Conservation (phyloP, 257 asterid genomes). For the Verbena officinalis region DNA sequence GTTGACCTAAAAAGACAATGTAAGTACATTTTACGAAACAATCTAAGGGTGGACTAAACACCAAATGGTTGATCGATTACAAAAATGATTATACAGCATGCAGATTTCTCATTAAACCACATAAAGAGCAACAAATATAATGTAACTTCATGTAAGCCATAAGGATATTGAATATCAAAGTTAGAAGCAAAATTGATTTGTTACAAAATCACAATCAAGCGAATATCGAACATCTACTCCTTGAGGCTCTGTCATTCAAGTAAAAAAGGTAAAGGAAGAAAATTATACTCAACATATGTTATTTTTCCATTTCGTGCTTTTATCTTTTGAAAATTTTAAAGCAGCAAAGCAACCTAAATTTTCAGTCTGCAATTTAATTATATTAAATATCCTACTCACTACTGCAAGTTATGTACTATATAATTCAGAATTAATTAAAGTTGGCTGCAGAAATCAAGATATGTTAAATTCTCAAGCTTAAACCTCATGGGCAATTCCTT, state of each 20-base stretch:
- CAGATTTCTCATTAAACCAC: background rate
- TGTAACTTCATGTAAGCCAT: too few relatives aligned
- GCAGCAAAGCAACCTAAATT: too few relatives aligned
- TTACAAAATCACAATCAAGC: background rate
- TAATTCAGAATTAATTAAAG: background rate
- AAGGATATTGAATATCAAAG: background rate
- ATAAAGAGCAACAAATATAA: background rate
- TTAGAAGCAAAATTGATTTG: background rate
- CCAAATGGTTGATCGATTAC: background rate
- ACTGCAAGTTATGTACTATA: too few relatives aligned
- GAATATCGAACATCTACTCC: too few relatives aligned
- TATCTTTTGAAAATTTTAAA: too few relatives aligned
- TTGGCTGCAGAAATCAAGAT: background rate
- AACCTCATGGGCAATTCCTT: background rate
- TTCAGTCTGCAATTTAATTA: too few relatives aligned
- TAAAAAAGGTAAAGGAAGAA: background rate
- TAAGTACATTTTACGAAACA: background rate
- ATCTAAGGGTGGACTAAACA: background rate
- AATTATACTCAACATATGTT: too few relatives aligned
- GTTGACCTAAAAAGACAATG: constrained; percentile 55
- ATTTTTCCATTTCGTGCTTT: too few relatives aligned
- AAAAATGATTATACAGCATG: background rate
- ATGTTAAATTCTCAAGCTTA: background rate
- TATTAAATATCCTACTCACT: too few relatives aligned
- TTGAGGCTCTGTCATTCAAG: background rate